phyloP scores from a whole-genome alignment of 1,284 basidiomycete genomes.

The Trichosporon coremiiforme region DNA sequence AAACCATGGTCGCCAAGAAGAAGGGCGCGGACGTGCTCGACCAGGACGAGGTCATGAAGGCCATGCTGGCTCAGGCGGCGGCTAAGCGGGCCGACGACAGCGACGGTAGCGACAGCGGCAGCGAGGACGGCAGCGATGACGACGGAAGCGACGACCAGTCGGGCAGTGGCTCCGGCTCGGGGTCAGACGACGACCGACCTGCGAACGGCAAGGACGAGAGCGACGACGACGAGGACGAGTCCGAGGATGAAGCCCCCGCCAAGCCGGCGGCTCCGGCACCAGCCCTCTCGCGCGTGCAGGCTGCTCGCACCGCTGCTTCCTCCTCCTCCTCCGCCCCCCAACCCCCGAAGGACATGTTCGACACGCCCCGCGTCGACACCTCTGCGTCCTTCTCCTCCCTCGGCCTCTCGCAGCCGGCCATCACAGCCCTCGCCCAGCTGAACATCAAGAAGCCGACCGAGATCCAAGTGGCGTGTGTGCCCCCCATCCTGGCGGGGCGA shows the following conservation, averaged over 20 bases:
- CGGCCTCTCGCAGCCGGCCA: slow-evolving; percentile 72
- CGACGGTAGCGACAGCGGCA: not conserved
- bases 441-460: slow-evolving; percentile 84
- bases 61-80: slow-evolving; percentile 55
- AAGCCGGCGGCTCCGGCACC: slow-evolving; percentile 20
- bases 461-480: slow-evolving; percentile 88
- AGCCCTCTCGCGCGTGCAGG: slow-evolving; percentile 37
- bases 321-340: slow-evolving; percentile 45
- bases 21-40: slow-evolving; percentile 36
- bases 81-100: slow-evolving; percentile 27
- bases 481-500: slow-evolving; percentile 75
- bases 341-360: slow-evolving; percentile 16
- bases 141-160: slow-evolving; percentile 29
- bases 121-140: slow-evolving; percentile 10
- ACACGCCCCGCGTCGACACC: slow-evolving; percentile 68
- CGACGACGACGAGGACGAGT: not conserved
- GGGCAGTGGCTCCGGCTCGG: slow-evolving; percentile 22
- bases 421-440: slow-evolving; percentile 73
- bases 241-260: slow-evolving; percentile 14
- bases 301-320: slow-evolving; percentile 26
- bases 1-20: slow-evolving; percentile 19
- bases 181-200: slow-evolving; percentile 25
- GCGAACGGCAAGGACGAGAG: not conserved
- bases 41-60: slow-evolving; percentile 46
- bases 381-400: slow-evolving; percentile 67